Evolutionary conservation across 2,329 filamentous ascomycete genomes (phyloP), one percentile per base, ranked within the genome.

Genomic region (Phialocephala sp.): DNA sequence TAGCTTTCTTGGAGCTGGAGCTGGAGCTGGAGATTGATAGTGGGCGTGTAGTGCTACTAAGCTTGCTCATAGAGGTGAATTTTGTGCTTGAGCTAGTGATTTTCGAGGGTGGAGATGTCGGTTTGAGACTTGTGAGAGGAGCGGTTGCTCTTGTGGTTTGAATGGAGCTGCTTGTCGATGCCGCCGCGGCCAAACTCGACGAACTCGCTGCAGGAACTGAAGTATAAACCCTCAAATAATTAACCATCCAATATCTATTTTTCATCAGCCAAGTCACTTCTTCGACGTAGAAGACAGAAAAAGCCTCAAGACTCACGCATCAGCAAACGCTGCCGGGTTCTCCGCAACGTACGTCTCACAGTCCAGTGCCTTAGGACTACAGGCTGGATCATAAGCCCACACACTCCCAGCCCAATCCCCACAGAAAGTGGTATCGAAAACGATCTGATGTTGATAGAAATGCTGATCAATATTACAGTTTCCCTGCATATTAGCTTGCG

Each of bases 371-470:
- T 86, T 82, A 47, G 83, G 79, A 0, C 83, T 79, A 77, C 91
- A 94, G 11, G 50, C 54, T 3, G 39, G 11, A 62, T 67, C 62
- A 32, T 14, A 15, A 35, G 6, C 37, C 61, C 62, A 65, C 0
- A 59, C 64, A 55, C n/a, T 36, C 20, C 55, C 60, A 8, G 64
- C 62, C 55, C 63, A 60, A 63, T 89, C 87, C 32, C 91, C 92
- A 74, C 92, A 95, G 74, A 94, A 92, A 59, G 91, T 87, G 27
- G 67, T 93, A 73, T 92, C 88, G 72, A 93, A 84, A 41, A 91
- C 87, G 62, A 96, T 85, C 69, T 86, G 87, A 81, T 93, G 85
- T 58, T 89, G 80, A 61, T 81, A 83, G 78, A 94, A 93, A 72
- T 87, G 84, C 0, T 77, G 76, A 66, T 87, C 81, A 64, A 92